These are phyloP conservation scores for Paramecium biaurelia DNA, from an alignment of 73 alveolate species.

Conservation along the genomic window DNA sequence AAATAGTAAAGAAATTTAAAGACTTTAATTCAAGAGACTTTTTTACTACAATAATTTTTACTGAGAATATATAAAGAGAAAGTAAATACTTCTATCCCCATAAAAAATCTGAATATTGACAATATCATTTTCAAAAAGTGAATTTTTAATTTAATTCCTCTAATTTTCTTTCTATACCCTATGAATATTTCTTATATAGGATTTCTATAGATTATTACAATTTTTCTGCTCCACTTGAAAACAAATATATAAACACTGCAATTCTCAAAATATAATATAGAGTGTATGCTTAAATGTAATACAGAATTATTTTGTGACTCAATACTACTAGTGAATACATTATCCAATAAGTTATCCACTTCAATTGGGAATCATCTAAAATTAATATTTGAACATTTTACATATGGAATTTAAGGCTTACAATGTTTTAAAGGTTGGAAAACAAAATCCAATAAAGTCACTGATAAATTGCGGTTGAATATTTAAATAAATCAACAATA, in stretches of 20 bases:
- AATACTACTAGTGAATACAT: background rate
- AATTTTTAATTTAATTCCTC: background rate
- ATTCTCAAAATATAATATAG: background rate
- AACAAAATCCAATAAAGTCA: conserved; percentile 14
- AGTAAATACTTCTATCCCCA: background rate
- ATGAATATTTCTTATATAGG: background rate
- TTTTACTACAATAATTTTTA: background rate
- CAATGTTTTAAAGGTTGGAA: background rate
- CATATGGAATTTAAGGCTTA: background rate
- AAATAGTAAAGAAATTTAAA: background rate
- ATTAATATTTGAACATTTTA: background rate
- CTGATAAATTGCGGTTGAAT: conserved; percentile 21
- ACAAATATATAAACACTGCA: background rate
- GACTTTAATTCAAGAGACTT: background rate
- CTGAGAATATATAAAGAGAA: background rate
- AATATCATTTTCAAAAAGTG: background rate
- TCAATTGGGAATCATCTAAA: background rate
- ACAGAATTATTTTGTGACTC: background rate
- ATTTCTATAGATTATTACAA: background rate
- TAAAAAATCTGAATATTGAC: background rate
- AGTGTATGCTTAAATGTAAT: background rate
- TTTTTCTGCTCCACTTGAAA: conserved; percentile 2
- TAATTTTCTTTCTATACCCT: background rate
- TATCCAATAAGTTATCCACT: background rate
- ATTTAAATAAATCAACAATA: background rate